phyloP scores from a whole-genome alignment of 1,284 basidiomycete species.

The Violaceomyces palustris region DNA sequence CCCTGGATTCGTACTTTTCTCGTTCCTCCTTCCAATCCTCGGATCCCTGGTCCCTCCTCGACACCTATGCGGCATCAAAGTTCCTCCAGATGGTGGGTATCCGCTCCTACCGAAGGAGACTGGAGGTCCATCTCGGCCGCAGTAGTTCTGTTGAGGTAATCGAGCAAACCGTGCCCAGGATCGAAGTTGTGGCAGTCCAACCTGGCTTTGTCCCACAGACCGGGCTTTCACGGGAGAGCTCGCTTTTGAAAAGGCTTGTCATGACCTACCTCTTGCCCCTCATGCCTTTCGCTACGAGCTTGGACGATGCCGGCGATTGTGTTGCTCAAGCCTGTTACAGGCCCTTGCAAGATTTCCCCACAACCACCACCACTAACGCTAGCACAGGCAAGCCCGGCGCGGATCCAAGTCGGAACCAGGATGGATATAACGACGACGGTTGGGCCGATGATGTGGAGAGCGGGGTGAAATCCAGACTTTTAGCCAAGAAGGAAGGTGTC shows the following conservation, averaged over 20 bases:
- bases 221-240: conserved; percentile 10
- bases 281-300: conserved; percentile 16
- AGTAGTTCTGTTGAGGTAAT: too few species aligned
- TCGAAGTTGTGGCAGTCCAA: conserved; percentile 23
- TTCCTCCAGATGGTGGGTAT: conserved; percentile 31
- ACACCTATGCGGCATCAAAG: conserved; percentile 27
- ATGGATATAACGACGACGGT: too few species aligned
- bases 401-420: too few species aligned
- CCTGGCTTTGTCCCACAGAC: conserved; percentile 29
- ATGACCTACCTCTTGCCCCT: conserved; percentile 24
- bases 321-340: conserved; percentile 21
- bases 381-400: too few species aligned
- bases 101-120: conserved; percentile 15
- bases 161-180: too few species aligned
- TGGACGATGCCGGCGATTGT: conserved; percentile 16
- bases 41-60: conserved; percentile 14
- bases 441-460: too few species aligned
- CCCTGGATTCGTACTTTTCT: conserved; percentile 12
- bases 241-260: conserved; percentile 8
- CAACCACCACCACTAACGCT: too few species aligned
- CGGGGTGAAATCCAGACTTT: too few species aligned
- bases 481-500: too few species aligned
- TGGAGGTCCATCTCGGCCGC: conserved; percentile 1
- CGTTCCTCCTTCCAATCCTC: conserved; percentile 1
- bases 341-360: too few species aligned